phyloP scores from a whole-genome alignment of 2,329 filamentous ascomycete species.

The Mollisia scopiformis region DNA sequence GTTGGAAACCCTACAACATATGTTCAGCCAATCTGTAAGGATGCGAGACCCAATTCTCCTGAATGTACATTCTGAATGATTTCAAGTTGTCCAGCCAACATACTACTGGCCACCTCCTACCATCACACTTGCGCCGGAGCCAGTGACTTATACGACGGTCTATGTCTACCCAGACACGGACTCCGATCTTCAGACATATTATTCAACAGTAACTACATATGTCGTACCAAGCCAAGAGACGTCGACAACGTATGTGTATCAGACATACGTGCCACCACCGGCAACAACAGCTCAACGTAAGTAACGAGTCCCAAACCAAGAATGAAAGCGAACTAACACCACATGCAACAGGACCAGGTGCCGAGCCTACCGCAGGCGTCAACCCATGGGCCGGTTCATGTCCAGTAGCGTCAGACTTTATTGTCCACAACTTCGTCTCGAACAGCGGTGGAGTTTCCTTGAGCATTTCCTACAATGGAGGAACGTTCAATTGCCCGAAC shows the following conservation, averaged over 20 bases:
- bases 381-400: slow-evolving; percentile 3
- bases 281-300: not conserved
- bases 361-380: not conserved
- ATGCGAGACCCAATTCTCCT: not conserved
- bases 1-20: not conserved
- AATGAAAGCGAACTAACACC: not conserved
- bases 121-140: not conserved
- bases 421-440: not conserved
- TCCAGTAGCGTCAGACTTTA: not conserved
- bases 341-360: not conserved
- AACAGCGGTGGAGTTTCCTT: not conserved
- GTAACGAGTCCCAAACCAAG: not conserved
- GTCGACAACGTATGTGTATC: not conserved
- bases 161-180: not conserved
- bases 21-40: not conserved
- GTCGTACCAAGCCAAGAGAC: not conserved
- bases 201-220: not conserved
- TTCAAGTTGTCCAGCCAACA: not conserved
- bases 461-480: slow-evolving; percentile 2
- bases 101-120: not conserved
- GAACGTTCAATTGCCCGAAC: slow-evolving; percentile 3
- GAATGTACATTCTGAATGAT: not conserved
- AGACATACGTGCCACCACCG: not conserved
- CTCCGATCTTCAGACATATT: not conserved
- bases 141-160: not conserved